Percentiles rank a stretch among this genome's conserved stretches.
Conservation (phyloP, 2,329 filamentous ascomycete species). For the Calycina marina region DNA sequence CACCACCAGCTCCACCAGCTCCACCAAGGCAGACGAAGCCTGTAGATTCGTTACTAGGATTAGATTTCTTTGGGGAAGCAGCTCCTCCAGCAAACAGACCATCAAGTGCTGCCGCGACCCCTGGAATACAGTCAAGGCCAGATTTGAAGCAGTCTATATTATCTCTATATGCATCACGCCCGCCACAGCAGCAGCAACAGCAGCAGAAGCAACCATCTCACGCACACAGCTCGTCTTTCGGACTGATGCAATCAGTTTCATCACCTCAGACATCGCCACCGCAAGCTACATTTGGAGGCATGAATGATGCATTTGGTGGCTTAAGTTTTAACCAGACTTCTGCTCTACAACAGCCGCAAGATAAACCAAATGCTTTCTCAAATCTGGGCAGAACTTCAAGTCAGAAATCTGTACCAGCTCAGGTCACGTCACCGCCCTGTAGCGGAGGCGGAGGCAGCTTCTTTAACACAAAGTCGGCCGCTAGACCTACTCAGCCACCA, state of each 20-base stretch:
- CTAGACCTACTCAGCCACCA: constrained; percentile 30
- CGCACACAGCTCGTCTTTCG: constrained; percentile 47
- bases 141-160: constrained; percentile 96
- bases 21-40: constrained; percentile 57
- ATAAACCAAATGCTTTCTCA: constrained; percentile 31
- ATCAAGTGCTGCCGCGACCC: constrained; percentile 61
- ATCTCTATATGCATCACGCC: constrained; percentile 77
- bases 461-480: constrained; percentile 61
- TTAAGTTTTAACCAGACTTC: constrained; percentile 44
- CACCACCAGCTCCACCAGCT: constrained; percentile 43
- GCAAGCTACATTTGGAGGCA: constrained; percentile 28
- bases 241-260: constrained; percentile 46
- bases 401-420: constrained; percentile 26
- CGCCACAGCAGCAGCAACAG: constrained; percentile 54
- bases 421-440: constrained; percentile 33
- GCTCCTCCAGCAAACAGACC: constrained; percentile 60
- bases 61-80: constrained; percentile 77
- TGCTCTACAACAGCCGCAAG: constrained; percentile 27
- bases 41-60: constrained; percentile 72
- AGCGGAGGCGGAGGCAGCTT: constrained; percentile 53
- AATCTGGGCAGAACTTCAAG: constrained; percentile 29
- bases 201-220: constrained; percentile 38
- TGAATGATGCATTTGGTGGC: constrained; percentile 68
- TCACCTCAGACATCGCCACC: constrained; percentile 17
- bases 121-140: constrained; percentile 58